These are phyloP conservation scores for Pythium inflatum DNA, from an alignment of 352 stramenopile species.

Conservation along the genomic window DNA sequence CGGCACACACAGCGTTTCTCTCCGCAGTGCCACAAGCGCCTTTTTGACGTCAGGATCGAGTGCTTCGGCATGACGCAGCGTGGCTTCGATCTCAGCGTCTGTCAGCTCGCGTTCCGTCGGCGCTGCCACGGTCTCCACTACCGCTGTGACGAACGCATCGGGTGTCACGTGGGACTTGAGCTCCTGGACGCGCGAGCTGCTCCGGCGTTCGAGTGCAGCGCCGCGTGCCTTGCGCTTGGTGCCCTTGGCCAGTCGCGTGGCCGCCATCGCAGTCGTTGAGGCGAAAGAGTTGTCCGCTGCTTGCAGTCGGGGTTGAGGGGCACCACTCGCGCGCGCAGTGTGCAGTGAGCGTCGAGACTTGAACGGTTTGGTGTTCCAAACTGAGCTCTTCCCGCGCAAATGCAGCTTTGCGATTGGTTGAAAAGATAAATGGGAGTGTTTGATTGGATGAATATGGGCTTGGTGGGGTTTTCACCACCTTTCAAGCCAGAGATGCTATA, in stretches of 20 bases:
- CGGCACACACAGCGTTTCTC: slow-evolving; percentile 13
- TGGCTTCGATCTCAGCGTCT: slow-evolving; percentile 33
- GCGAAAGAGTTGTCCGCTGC: no score
- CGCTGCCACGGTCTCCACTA: not conserved
- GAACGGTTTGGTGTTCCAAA: not conserved
- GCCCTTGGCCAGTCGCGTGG: slow-evolving; percentile 12
- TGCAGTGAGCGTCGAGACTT: no score
- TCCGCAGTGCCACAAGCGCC: slow-evolving; percentile 24
- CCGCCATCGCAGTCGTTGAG: no score
- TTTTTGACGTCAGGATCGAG: slow-evolving; percentile 25
- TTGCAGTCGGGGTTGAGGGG: no score
- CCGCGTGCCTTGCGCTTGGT: slow-evolving; percentile 19
- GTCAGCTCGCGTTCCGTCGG: slow-evolving; percentile 20
- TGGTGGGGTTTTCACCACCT: slow-evolving; percentile 20
- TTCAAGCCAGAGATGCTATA: not conserved
- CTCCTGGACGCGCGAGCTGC: slow-evolving; percentile 33
- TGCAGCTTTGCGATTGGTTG: slow-evolving; percentile 23
- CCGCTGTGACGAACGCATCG: not conserved
- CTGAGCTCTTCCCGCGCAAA: slow-evolving; percentile 22
- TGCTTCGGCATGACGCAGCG: slow-evolving; percentile 30
- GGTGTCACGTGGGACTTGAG: not conserved
- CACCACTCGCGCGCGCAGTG: no score
- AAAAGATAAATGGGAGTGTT: not conserved
- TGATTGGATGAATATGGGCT: slow-evolving; percentile 15
- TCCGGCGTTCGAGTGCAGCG: slow-evolving; percentile 24